Percentiles rank a stretch among this genome's conserved stretches.
Conservation (phyloP, 1,139 yeast species). For the Debaryomyces sp. region DNA sequence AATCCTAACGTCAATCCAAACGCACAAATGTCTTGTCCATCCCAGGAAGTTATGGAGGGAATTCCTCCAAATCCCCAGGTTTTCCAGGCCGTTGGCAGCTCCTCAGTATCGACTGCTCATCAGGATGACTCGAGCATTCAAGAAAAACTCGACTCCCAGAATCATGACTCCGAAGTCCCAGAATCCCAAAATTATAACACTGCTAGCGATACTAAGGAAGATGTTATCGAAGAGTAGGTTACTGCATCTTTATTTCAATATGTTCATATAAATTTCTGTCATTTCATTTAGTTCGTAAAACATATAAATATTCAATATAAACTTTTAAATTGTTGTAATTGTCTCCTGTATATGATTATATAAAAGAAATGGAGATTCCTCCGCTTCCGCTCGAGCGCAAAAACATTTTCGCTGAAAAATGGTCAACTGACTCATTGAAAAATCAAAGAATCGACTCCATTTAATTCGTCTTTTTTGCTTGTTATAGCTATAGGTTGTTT, state of each 20-base stretch:
- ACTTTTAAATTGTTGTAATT: neutral
- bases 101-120: neutral
- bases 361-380: neutral
- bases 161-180: neutral
- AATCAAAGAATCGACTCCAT: slow-evolving; percentile 3
- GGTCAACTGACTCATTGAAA: slow-evolving; percentile 10
- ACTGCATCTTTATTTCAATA: neutral
- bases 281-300: slow-evolving; percentile 2
- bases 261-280: neutral
- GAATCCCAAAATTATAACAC: neutral
- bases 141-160: slow-evolving; percentile 4
- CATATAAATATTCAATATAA: neutral
- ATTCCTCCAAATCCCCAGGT: neutral
- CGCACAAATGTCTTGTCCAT: neutral
- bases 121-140: slow-evolving; percentile 2
- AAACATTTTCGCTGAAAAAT: slow-evolving; percentile 4
- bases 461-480: neutral
- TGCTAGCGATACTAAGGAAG: neutral
- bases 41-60: neutral
- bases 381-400: slow-evolving; percentile 13
- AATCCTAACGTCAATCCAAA: slow-evolving; percentile 6
- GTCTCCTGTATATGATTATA: neutral
- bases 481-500: neutral
- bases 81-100: slow-evolving; percentile 7
- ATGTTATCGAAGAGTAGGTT: neutral